Conservation (phyloP, 129 eudicot genomes). For the Artemisia tridentata region DNA sequence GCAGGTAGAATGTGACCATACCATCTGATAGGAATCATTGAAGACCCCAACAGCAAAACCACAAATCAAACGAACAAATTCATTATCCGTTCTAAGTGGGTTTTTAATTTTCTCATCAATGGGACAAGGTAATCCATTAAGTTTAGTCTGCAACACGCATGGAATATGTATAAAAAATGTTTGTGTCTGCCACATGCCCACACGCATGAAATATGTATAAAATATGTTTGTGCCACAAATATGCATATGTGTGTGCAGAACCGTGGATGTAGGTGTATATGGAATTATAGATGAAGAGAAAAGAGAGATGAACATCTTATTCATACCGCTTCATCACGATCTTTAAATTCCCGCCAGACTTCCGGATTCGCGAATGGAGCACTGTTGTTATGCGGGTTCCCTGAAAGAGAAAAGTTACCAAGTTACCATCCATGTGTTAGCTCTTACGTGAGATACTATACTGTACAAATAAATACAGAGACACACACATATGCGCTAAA, state of each 20-base stretch:
- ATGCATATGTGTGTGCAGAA: slow-evolving; percentile 2
- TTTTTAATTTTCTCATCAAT: neutral
- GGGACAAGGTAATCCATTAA: neutral
- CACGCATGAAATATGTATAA: neutral
- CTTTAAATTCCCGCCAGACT: too few species aligned
- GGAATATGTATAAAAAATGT: too few species aligned
- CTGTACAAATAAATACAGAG: too few species aligned
- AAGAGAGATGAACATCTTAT: too few species aligned
- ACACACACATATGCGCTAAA: too few species aligned
- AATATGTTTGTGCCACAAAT: neutral
- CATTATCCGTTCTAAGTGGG: neutral
- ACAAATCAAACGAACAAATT: neutral
- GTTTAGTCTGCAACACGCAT: neutral
- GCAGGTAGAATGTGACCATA: neutral
- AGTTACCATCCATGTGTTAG: too few species aligned
- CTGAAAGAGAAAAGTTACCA: too few species aligned
- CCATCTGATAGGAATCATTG: slow-evolving; percentile 2
- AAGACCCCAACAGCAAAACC: neutral
- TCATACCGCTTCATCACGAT: too few species aligned
- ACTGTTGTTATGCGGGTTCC: too few species aligned
- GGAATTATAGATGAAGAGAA: too few species aligned
- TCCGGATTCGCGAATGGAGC: too few species aligned
- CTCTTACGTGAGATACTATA: too few species aligned
- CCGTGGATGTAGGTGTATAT: neutral
- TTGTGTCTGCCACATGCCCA: neutral